Percentiles rank a stretch among this genome's conserved stretches.
Evolutionary conservation across 2,329 filamentous ascomycete species (phyloP).

Genomic region (Diaporthe ilicicola): DNA sequence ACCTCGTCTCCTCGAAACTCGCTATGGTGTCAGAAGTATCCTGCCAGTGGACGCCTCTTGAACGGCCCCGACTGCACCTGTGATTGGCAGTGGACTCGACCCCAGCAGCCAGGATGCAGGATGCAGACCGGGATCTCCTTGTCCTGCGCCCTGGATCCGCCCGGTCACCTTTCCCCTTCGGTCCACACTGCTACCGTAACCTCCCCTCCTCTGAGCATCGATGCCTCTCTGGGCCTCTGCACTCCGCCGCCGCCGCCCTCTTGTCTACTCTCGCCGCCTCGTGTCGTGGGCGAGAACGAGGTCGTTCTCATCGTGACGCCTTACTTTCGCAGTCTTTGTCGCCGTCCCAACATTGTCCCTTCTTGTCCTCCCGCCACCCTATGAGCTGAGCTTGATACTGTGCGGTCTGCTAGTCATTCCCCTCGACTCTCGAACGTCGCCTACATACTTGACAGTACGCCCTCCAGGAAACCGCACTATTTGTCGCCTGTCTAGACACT

Average conservation of each 20-base stretch:
- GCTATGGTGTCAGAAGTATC: slow-evolving; percentile 12
- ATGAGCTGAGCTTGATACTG: neutral
- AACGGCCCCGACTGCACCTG: neutral
- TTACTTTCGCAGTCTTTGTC: neutral
- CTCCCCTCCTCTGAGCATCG: slow-evolving; percentile 7
- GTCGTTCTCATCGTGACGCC: neutral
- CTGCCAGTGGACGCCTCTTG: neutral
- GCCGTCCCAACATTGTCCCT: neutral
- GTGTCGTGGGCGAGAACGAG: neutral
- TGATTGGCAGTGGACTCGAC: slow-evolving; percentile 24
- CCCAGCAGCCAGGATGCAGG: slow-evolving; percentile 5
- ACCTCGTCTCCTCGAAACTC: slow-evolving; percentile 21
- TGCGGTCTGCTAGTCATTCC: neutral
- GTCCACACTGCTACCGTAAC: slow-evolving; percentile 10
- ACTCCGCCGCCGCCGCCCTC: slow-evolving; percentile 13
- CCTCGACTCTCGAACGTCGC: slow-evolving; percentile 11
- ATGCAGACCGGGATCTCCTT: slow-evolving; percentile 1
- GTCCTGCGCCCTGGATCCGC: neutral
- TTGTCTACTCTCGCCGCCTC: neutral
- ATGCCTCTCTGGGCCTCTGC: slow-evolving; percentile 8
- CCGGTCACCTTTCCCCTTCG: slow-evolving; percentile 18
- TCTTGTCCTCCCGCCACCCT: neutral
- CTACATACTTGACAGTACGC: slow-evolving; percentile 9
- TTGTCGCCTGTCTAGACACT: slow-evolving; percentile 22
- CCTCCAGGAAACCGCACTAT: slow-evolving; percentile 20